Base-by-base conservation (phyloP, 345 rosid species). In the Salix brachista region DNA sequence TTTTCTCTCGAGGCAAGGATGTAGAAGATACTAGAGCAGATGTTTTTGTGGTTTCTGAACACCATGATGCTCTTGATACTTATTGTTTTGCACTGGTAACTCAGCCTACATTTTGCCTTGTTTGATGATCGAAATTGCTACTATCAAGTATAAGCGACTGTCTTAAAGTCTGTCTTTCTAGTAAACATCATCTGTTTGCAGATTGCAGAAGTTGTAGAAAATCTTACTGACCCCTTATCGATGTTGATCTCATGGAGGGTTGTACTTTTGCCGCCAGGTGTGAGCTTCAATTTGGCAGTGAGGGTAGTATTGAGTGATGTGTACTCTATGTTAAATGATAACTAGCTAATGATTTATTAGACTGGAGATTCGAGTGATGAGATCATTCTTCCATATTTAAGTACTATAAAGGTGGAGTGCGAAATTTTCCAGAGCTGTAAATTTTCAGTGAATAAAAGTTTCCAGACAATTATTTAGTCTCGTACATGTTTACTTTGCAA, bases 401-500 rank as follows among this genome's bases (percentile, higher is more conserved):
- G 17, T 12, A 46, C 50, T 46, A 12, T 12, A 14, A 46, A 46
- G 50, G 5, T 16, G 4, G 50, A 12, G 5, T 46, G 18, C 5
- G 14, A 46, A 44, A 46, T 12, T 3, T 46, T 46, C 5, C 16
- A 46, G 50, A 13, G 1, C 17, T 14, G 17, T 36, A 34, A 54
- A 34, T 36, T 34, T 50, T 50, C 23, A 50, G 4, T 48, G 14
- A 34, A 21, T 34, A 66, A n/a, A n/a, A 46, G 14, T 48, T 19
- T 34, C 39, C 46, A 18, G 65, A 54, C 26, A 16, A 3, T 48
- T 17, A 14, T 34, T 2, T 25, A 52, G 66, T 67, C 32, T n/a
- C 44, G 12, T 32, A 75, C n/a, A 65, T 75, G 77, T 26, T 36
- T 34, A 75, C n/a, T 28, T 23, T 65, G 64, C 71, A 71, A 54